A percentile compares a stretch with the other conserved stretches of the same genome.
These are phyloP conservation scores for Parathielavia hyrcaniae DNA, from an alignment of 495 filamentous ascomycete genomes.

Conservation along the genomic window DNA sequence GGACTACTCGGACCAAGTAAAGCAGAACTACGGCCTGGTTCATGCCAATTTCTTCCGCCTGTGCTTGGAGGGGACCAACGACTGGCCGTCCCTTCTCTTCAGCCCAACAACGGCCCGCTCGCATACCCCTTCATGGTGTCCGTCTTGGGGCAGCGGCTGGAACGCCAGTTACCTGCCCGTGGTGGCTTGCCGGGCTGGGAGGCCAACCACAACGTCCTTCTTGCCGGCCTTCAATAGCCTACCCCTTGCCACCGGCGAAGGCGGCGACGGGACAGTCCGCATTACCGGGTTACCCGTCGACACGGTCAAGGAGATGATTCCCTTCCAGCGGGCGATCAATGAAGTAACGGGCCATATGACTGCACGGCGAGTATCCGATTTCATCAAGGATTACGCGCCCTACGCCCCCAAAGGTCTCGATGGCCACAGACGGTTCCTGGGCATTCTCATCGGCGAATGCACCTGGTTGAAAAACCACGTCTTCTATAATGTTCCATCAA, in stretches of 20 bases:
- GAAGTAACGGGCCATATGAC: neutral
- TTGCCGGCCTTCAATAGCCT: neutral
- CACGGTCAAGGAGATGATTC: neutral
- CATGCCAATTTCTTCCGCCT: neutral
- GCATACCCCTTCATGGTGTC: neutral
- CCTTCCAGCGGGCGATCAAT: neutral
- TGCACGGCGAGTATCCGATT: neutral
- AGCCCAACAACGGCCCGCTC: neutral
- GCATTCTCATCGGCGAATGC: neutral
- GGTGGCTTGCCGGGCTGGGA: neutral
- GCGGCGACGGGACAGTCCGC: neutral
- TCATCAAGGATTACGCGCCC: neutral
- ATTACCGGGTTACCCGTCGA: neutral
- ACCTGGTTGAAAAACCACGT: neutral
- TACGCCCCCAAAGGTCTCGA: neutral
- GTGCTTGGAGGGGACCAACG: neutral
- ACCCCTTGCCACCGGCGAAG: neutral
- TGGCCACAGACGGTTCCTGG: neutral
- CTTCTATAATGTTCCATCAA: neutral
- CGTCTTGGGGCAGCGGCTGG: neutral
- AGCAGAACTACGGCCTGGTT: neutral
- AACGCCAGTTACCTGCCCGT: neutral
- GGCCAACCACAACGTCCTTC: neutral
- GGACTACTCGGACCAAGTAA: neutral
- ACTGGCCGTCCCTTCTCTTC: neutral